Evolutionary conservation across 2,329 filamentous ascomycete genomes (phyloP).

Genomic region (Nakataea oryzae): DNA sequence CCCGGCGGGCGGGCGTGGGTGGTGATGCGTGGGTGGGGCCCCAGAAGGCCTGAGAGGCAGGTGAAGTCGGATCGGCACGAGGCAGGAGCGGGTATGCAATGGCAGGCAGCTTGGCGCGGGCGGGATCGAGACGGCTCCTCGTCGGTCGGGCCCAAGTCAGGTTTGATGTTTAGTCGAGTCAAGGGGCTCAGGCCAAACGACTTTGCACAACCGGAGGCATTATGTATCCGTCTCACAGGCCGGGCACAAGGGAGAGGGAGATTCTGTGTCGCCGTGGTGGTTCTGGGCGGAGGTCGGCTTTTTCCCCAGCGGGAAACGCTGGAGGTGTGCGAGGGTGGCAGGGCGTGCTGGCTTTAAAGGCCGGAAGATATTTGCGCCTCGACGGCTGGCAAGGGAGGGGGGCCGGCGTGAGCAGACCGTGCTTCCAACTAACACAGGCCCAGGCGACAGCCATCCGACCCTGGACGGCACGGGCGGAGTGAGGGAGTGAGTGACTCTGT

Average conservation of each 20-base stretch:
- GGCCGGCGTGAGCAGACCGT: neutral
- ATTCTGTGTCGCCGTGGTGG: neutral
- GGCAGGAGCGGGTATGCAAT: neutral
- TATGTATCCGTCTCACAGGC: neutral
- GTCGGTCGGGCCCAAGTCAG: neutral
- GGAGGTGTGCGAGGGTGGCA: neutral
- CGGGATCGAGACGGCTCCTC: neutral
- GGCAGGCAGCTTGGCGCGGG: neutral
- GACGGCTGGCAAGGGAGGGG: neutral
- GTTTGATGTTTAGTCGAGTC: neutral
- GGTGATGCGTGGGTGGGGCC: neutral
- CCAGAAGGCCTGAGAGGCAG: neutral
- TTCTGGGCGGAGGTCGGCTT: neutral
- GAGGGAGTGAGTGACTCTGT: neutral
- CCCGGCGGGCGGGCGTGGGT: neutral
- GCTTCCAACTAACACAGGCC: neutral
- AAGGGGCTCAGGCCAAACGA: slow-evolving; percentile 1
- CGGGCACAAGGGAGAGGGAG: neutral
- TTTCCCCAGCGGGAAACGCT: neutral
- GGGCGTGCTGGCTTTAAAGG: neutral
- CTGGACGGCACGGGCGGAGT: too few species aligned
- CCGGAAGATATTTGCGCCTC: neutral
- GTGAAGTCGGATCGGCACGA: neutral
- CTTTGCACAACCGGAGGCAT: neutral
- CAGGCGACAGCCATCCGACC: neutral